Percentiles rank a stretch among this genome's conserved stretches.
phyloP scores from a whole-genome alignment of 2,329 filamentous ascomycete genomes.

The Sarocladium kiliense region DNA sequence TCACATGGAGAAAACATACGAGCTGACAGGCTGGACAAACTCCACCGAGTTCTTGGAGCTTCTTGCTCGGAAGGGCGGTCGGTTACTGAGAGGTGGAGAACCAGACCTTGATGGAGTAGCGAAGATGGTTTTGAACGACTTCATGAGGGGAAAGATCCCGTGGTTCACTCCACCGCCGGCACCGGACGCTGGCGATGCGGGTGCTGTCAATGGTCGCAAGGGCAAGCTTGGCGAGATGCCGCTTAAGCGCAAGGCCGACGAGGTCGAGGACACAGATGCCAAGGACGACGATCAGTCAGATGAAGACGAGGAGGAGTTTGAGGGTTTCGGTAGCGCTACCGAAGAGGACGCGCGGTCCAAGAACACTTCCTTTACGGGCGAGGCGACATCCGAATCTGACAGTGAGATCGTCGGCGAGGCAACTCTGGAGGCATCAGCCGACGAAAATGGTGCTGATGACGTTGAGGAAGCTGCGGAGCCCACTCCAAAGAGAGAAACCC shows the following conservation, averaged over 20 bases:
- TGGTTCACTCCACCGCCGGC: constrained; percentile 86
- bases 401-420: constrained; percentile 37
- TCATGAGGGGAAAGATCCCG: constrained; percentile 88
- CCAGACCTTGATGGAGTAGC: constrained; percentile 91
- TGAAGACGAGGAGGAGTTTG: constrained; percentile 31
- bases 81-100: constrained; percentile 87
- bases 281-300: constrained; percentile 26
- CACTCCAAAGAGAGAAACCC: constrained; percentile 8
- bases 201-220: constrained; percentile 62
- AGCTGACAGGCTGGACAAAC: constrained; percentile 72
- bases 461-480: constrained; percentile 24
- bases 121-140: constrained; percentile 96
- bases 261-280: constrained; percentile 36
- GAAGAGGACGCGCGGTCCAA: constrained; percentile 24
- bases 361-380: constrained; percentile 22
- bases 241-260: constrained; percentile 67
- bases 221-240: constrained; percentile 83
- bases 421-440: constrained; percentile 27
- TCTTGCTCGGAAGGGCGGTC: constrained; percentile 79
- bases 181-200: constrained; percentile 41
- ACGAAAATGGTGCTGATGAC: constrained; percentile 28
- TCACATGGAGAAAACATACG: constrained; percentile 91
- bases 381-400: constrained; percentile 21
- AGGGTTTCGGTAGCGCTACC: constrained; percentile 30
- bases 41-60: constrained; percentile 80